phyloP scores from a whole-genome alignment of 768 basidiomycete species.

The Suillus placidus region DNA sequence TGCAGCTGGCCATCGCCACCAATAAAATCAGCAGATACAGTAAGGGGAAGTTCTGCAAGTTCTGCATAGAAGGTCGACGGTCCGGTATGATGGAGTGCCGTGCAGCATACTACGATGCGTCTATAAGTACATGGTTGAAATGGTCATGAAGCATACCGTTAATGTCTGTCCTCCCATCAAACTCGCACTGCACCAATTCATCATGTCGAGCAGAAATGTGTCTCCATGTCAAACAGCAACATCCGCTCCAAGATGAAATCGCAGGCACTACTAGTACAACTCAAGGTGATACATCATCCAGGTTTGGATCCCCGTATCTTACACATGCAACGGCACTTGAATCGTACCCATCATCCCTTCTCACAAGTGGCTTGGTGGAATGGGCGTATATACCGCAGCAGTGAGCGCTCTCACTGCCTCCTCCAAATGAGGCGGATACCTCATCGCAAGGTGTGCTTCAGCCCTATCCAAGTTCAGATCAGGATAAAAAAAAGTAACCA shows the following conservation, averaged over 20 bases:
- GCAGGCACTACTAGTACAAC: too few species aligned
- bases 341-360: background rate
- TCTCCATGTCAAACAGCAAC: too few species aligned
- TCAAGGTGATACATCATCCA: background rate
- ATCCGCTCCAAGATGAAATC: too few species aligned
- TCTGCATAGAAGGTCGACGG: too few species aligned
- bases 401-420: conserved; percentile 21
- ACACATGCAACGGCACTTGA: background rate
- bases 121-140: too few species aligned
- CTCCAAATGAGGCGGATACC: conserved; percentile 28
- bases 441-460: conserved; percentile 22
- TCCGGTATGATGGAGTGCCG: too few species aligned
- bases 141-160: too few species aligned
- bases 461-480: conserved; percentile 18
- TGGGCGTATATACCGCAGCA: conserved; percentile 10
- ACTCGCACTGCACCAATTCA: too few species aligned
- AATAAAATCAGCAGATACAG: conserved; percentile 39
- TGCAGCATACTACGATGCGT: too few species aligned
- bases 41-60: conserved; percentile 43
- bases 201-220: too few species aligned
- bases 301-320: background rate
- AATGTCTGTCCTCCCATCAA: too few species aligned
- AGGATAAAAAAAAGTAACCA: background rate
- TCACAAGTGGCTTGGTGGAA: conserved; percentile 18
- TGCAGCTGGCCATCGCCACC: conserved; percentile 5